Percentiles rank a stretch among this genome's conserved stretches.
Evolutionary conservation across 768 basidiomycete genomes (phyloP).

Genomic region (Tremella mesenterica): DNA sequence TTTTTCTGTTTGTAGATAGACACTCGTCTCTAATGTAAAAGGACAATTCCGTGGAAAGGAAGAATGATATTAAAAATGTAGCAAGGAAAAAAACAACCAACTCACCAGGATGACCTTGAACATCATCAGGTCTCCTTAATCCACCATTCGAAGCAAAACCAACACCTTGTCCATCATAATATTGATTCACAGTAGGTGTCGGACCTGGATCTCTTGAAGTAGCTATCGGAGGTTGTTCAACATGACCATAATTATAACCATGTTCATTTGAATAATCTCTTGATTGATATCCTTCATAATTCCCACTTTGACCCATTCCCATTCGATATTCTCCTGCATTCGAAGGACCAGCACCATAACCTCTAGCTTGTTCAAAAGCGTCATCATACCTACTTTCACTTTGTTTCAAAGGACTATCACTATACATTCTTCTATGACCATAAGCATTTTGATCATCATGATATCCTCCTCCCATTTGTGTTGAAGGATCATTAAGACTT

Average conservation of each 20-base stretch:
- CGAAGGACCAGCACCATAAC: neutral
- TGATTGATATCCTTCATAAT: neutral
- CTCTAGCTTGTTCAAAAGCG: neutral
- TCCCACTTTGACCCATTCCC: slow-evolving; percentile 1
- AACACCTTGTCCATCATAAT: slow-evolving; percentile 11
- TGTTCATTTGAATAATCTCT: neutral
- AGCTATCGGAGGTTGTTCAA: slow-evolving; percentile 22
- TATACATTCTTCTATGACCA: neutral
- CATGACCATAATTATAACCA: slow-evolving; percentile 21
- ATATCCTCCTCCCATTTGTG: slow-evolving; percentile 1
- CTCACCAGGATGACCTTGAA: slow-evolving; percentile 32
- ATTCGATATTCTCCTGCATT: slow-evolving; percentile 6
- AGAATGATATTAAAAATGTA: too few relatives aligned
- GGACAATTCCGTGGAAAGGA: too few relatives aligned
- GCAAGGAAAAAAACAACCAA: too few relatives aligned
- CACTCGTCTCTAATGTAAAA: too few relatives aligned
- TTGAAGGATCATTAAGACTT: slow-evolving; percentile 15
- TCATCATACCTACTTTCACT: neutral
- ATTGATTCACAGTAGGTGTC: slow-evolving; percentile 23
- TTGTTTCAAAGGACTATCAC: neutral
- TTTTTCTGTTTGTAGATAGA: too few relatives aligned
- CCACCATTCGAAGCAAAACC: slow-evolving; percentile 13
- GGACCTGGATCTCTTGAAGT: slow-evolving; percentile 16
- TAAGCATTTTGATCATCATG: neutral
- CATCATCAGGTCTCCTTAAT: slow-evolving; percentile 21